Conservation (phyloP, 352 stramenopile species). For the Blastocystis sp. region DNA sequence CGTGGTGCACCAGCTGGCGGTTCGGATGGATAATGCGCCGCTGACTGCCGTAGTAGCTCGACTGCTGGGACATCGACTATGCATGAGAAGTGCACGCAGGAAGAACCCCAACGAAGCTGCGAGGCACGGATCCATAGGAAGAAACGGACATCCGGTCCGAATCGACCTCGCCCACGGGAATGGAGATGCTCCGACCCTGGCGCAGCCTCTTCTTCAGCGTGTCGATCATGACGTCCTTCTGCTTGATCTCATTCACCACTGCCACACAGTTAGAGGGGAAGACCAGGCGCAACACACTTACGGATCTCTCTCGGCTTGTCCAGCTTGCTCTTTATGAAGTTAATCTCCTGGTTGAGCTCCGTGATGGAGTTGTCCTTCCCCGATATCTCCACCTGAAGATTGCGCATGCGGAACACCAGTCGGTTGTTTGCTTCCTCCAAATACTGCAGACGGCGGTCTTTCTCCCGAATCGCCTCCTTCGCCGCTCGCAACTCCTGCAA, state of each 20-base stretch:
- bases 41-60: neutral
- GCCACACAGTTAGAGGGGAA: neutral
- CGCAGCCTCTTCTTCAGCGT: slow-evolving; percentile 16
- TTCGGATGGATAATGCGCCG: slow-evolving; percentile 27
- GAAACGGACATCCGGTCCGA: slow-evolving; percentile 19
- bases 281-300: neutral
- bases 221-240: slow-evolving; percentile 63
- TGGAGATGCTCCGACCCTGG: slow-evolving; percentile 15
- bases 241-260: slow-evolving; percentile 66
- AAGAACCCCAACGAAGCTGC: neutral
- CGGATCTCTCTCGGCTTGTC: slow-evolving; percentile 53
- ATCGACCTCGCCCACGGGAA: slow-evolving; percentile 2
- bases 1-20: slow-evolving; percentile 38
- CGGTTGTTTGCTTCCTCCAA: slow-evolving; percentile 64
- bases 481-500: slow-evolving; percentile 28
- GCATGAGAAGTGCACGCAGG: neutral
- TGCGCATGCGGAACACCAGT: slow-evolving; percentile 59
- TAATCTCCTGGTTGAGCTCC: slow-evolving; percentile 65
- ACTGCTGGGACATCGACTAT: slow-evolving; percentile 30
- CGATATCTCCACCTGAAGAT: slow-evolving; percentile 49
- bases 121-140: slow-evolving; percentile 27
- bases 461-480: slow-evolving; percentile 42
- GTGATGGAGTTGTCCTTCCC: slow-evolving; percentile 54
- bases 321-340: slow-evolving; percentile 57
- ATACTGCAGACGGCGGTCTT: slow-evolving; percentile 41